Evolutionary conservation across 257 asterid genomes (phyloP).

Genomic region (Marsdenia floribunda): DNA sequence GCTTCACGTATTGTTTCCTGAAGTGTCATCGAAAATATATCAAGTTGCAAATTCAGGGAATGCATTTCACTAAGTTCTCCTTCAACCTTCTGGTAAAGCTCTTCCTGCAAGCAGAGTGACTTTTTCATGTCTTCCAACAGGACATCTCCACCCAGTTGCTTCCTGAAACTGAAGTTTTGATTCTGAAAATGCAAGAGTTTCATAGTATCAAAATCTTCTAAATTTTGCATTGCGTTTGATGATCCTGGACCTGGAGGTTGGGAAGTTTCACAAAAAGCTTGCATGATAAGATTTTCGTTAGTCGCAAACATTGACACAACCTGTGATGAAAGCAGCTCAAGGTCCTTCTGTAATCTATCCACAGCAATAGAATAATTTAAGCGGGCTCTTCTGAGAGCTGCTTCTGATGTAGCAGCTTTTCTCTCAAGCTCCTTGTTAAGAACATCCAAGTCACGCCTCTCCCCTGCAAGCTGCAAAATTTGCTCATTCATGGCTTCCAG

Average conservation of each 20-base stretch:
- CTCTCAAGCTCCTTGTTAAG: slow-evolving; percentile 73
- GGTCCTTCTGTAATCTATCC: slow-evolving; percentile 89
- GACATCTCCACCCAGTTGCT: slow-evolving; percentile 63
- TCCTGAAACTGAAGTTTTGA: slow-evolving; percentile 35
- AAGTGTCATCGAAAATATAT: slow-evolving; percentile 64
- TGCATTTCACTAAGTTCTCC: slow-evolving; percentile 76
- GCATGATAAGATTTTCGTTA: slow-evolving; percentile 77
- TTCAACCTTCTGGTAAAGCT: slow-evolving; percentile 73
- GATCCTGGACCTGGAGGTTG: slow-evolving; percentile 28
- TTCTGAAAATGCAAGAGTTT: slow-evolving; percentile 29
- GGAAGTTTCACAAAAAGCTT: slow-evolving; percentile 58
- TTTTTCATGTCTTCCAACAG: slow-evolving; percentile 76
- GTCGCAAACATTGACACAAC: slow-evolving; percentile 88
- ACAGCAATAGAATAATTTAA: slow-evolving; percentile 92
- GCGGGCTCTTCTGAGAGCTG: slow-evolving; percentile 84
- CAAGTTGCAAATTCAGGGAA: slow-evolving; percentile 61
- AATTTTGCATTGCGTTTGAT: slow-evolving; percentile 20
- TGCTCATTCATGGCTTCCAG: slow-evolving; percentile 59
- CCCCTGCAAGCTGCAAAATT: slow-evolving; percentile 52
- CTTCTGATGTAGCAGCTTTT: slow-evolving; percentile 73
- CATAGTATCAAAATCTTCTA: slow-evolving; percentile 32
- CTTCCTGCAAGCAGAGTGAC: slow-evolving; percentile 74
- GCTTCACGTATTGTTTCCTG: slow-evolving; percentile 58
- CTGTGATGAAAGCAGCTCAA: slow-evolving; percentile 92
- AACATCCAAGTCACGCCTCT: slow-evolving; percentile 58